These are phyloP conservation scores for Dichotomocladium elegans DNA, from an alignment of 371 early-diverging fungal species.

Conservation along the genomic window DNA sequence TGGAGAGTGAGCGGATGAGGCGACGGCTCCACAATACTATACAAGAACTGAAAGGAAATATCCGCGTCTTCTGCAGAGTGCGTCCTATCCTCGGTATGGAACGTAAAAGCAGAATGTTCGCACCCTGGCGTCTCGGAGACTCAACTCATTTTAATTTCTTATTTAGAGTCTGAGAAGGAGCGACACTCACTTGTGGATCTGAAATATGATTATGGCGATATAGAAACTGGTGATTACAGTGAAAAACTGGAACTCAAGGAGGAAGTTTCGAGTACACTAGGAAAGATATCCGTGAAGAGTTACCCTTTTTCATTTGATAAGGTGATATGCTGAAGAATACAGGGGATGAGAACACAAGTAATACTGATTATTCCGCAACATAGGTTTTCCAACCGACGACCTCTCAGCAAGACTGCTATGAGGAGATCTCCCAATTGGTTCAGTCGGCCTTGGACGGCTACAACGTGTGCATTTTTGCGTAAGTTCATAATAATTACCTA, in stretches of 20 bases:
- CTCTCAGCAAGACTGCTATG: constrained; percentile 86
- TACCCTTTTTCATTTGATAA: constrained; percentile 83
- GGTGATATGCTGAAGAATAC: constrained; percentile 10
- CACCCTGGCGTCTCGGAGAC: neutral
- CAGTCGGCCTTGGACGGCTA: constrained; percentile 97
- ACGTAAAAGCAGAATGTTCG: neutral
- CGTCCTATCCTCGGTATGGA: constrained; percentile 63
- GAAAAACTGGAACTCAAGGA: constrained; percentile 52
- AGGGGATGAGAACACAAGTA: neutral
- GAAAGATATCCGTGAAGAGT: constrained; percentile 40
- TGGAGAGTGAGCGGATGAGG: constrained; percentile 75
- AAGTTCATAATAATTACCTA: neutral
- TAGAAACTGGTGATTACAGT: constrained; percentile 45
- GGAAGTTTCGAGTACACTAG: constrained; percentile 30
- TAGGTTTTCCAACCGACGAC: constrained; percentile 71
- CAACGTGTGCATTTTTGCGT: constrained; percentile 97
- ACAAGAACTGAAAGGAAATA: constrained; percentile 97
- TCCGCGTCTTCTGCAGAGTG: constrained; percentile 96
- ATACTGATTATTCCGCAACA: neutral
- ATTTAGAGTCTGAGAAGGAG: constrained; percentile 17
- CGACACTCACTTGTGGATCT: constrained; percentile 20
- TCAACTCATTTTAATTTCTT: neutral
- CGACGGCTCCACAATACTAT: constrained; percentile 87
- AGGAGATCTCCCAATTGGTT: constrained; percentile 92
- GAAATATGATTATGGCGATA: constrained; percentile 45